Conservation (phyloP, 495 filamentous ascomycete species). For the Pseudoneurospora amorphoporcata region DNA sequence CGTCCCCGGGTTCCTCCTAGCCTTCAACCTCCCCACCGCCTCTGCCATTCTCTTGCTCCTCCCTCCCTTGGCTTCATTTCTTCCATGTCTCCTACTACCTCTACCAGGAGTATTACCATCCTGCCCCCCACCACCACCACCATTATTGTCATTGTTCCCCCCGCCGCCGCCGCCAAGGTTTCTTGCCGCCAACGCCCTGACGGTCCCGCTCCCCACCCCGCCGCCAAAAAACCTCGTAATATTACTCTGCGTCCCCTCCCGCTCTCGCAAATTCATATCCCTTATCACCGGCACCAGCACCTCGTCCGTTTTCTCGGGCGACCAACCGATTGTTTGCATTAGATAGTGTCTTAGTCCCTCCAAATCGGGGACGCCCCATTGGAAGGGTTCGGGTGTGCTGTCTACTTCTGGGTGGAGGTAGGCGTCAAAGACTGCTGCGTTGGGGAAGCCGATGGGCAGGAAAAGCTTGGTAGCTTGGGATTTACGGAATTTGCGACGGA, state of each 20-base stretch:
- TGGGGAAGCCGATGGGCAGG: constrained; percentile 67
- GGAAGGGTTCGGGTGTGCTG: constrained; percentile 60
- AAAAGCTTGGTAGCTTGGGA: constrained; percentile 71
- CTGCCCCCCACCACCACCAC: neutral
- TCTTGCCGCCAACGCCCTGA: neutral
- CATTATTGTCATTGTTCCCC: rapidly evolving
- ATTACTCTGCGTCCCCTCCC: constrained; percentile 88
- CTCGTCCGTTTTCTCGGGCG: constrained; percentile 81
- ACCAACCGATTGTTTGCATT: constrained; percentile 92
- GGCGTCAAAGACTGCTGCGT: constrained; percentile 56
- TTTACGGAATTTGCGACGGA: constrained; percentile 76
- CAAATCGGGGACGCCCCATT: constrained; percentile 92
- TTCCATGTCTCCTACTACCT: no score
- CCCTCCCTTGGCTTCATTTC: constrained; percentile 36
- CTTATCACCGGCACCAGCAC: constrained; percentile 86
- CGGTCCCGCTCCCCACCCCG: constrained; percentile 25
- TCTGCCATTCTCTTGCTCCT: constrained; percentile 76
- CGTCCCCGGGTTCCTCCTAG: constrained; percentile 17
- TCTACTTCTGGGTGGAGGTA: constrained; percentile 86
- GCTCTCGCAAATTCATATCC: constrained; percentile 81
- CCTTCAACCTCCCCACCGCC: constrained; percentile 58
- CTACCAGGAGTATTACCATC: constrained; percentile 47
- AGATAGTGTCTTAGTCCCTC: constrained; percentile 76
- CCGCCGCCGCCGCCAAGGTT: neutral
- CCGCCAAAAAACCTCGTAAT: constrained; percentile 78